Evolutionary conservation across 2,329 filamentous ascomycete genomes (phyloP).

Genomic region (Pseudopyrenochaeta lycopersici): DNA sequence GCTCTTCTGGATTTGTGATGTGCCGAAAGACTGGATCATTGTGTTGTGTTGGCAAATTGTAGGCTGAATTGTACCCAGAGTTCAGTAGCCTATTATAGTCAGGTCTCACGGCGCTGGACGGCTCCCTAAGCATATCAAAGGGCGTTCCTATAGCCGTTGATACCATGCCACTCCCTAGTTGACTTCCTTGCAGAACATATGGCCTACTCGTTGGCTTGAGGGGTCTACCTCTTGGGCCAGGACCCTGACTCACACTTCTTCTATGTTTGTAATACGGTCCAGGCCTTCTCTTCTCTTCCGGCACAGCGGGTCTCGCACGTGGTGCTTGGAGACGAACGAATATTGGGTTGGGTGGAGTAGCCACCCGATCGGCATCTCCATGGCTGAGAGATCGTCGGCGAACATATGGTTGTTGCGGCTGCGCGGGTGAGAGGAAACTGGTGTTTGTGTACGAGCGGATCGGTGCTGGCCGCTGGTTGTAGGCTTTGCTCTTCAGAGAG

Average conservation of each 20-base stretch:
- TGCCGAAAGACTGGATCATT: constrained; percentile 17
- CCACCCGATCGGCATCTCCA: constrained; percentile 24
- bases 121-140: constrained; percentile 7
- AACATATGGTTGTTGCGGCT: constrained; percentile 10
- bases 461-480: constrained; percentile 9
- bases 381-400: constrained; percentile 44
- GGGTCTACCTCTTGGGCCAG: constrained; percentile 1
- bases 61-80: neutral
- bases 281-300: constrained; percentile 11
- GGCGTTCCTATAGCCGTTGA: constrained; percentile 24
- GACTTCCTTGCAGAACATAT: constrained; percentile 7
- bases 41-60: neutral
- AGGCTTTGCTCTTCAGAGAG: neutral
- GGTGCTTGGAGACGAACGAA: constrained; percentile 34
- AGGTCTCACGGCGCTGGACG: neutral
- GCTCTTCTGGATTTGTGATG: constrained; percentile 30
- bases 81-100: neutral
- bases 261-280: constrained; percentile 3
- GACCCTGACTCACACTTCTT: constrained; percentile 16
- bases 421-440: constrained; percentile 5
- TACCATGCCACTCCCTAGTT: constrained; percentile 10
- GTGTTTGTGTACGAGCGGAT: constrained; percentile 13
- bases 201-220: constrained; percentile 10
- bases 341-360: constrained; percentile 21
- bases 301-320: constrained; percentile 8